A percentile compares a stretch with the other conserved stretches of the same genome.
Evolutionary conservation across 148 eudicot species (phyloP).

Genomic region (Camellia sinensis): DNA sequence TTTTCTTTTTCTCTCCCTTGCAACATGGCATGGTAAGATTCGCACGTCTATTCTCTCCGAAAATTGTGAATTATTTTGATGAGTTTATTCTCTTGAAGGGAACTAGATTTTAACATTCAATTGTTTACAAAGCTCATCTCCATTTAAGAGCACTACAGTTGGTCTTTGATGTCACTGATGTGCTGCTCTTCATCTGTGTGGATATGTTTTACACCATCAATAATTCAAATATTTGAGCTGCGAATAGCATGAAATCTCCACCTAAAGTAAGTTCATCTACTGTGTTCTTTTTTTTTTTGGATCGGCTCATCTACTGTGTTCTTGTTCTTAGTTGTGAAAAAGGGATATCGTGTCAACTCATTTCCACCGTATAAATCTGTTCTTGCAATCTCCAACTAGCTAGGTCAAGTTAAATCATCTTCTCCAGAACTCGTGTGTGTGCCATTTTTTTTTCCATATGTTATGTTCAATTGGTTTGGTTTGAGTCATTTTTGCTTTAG

Average conservation of each 20-base stretch:
- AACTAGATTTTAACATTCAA: slow-evolving; percentile 4
- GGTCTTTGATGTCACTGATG: slow-evolving; percentile 3
- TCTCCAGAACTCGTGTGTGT: no score
- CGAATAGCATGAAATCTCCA: background rate
- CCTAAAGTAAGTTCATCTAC: slow-evolving; percentile 14
- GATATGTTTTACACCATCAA: background rate
- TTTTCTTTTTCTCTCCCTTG: slow-evolving; percentile 28
- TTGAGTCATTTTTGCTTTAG: background rate
- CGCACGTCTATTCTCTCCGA: slow-evolving; percentile 3
- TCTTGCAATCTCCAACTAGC: background rate
- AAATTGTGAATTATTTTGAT: background rate
- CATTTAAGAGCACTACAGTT: slow-evolving; percentile 8
- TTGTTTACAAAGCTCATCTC: slow-evolving; percentile 7
- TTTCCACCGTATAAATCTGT: background rate
- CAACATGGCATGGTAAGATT: slow-evolving; percentile 31
- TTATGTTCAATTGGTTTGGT: background rate
- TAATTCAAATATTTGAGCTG: background rate
- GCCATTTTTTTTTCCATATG: background rate
- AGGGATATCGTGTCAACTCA: background rate
- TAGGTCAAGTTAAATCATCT: background rate
- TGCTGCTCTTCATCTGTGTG: background rate
- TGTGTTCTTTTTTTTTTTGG: background rate
- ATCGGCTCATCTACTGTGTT: background rate
- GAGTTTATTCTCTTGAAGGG: background rate
- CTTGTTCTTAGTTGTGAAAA: background rate